These are phyloP conservation scores for Saccharomycopsis schoenii DNA, from an alignment of 805 yeast genomes.

Conservation along the genomic window DNA sequence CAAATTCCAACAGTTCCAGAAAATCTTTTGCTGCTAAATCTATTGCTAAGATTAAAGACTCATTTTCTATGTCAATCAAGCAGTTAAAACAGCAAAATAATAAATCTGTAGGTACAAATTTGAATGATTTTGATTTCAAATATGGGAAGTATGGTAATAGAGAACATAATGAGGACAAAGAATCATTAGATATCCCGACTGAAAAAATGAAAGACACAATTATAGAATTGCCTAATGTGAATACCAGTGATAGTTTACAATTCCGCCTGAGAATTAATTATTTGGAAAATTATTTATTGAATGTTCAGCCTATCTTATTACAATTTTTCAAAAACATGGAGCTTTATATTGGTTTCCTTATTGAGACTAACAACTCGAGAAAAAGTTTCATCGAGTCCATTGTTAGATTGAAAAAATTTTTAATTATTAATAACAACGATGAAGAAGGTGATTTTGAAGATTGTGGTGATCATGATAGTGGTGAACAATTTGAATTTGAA, in stretches of 20 bases:
- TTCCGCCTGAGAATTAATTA: slow-evolving; percentile 9
- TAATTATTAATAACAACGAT: slow-evolving; percentile 7
- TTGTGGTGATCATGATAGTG: slow-evolving; percentile 3
- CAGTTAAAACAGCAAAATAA: slow-evolving; percentile 1
- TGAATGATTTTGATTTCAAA: not conserved
- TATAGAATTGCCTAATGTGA: slow-evolving; percentile 1
- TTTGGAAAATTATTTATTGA: slow-evolving; percentile 8
- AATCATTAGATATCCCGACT: not conserved
- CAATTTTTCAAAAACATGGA: slow-evolving; percentile 11
- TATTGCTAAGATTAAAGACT: slow-evolving; percentile 11
- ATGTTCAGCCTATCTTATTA: slow-evolving; percentile 10
- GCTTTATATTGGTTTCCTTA: not conserved
- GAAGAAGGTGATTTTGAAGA: slow-evolving; percentile 7
- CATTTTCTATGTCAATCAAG: slow-evolving; percentile 5
- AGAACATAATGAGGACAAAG: not conserved
- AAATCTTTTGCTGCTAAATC: slow-evolving; percentile 11
- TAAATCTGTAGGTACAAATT: not conserved
- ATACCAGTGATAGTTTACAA: slow-evolving; percentile 10
- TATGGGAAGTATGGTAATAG: not conserved
- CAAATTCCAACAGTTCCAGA: slow-evolving; percentile 4
- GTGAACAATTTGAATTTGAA: not conserved
- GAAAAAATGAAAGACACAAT: not conserved
- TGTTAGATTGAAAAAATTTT: slow-evolving; percentile 10
- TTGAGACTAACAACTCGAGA: slow-evolving; percentile 3
- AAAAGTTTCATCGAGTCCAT: slow-evolving; percentile 10